These are phyloP conservation scores for barley (Hordeum vulgare) DNA, from an alignment of 176 grass and related monocot genomes.

Conservation along the genomic window MorexV3_pseudomolecules_assembly NC_058523.1:555370027-555370526, in stretches of 20 bases:
- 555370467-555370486: background rate
- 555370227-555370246: background rate
- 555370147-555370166: background rate
- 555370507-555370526: conserved; percentile 99
- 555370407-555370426: conserved; percentile 46
- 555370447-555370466: background rate
- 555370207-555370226: no score
- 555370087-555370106: background rate
- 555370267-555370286: background rate
- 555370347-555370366: conserved; percentile 93
- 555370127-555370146: background rate
- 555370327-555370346: conserved; percentile 24
- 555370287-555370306: background rate
- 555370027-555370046: background rate
- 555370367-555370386: conserved; percentile 97
- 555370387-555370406: conserved; percentile 96
- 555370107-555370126: background rate
- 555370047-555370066: background rate
- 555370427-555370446: background rate
- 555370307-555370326: background rate
- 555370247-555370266: background rate
- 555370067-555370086: background rate
- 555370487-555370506: background rate
- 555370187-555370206: background rate
- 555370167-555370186: background rate